Conservation (phyloP, 2,329 filamentous ascomycete species). For the Monilinia fructicola region DNA sequence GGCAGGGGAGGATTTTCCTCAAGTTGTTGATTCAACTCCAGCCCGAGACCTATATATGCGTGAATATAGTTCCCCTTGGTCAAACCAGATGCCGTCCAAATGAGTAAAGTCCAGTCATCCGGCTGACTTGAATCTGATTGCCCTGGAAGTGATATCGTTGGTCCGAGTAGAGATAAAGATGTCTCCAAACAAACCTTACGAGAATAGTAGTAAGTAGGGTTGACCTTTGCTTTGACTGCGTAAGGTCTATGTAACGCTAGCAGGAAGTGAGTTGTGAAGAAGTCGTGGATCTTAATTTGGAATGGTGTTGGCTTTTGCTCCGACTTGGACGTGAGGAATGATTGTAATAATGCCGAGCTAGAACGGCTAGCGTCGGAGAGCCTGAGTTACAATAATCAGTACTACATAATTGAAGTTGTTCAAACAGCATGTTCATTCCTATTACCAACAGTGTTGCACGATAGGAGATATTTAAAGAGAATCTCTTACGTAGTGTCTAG, state of each 20-base stretch:
- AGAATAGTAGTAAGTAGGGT: slow-evolving; percentile 52
- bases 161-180: slow-evolving; percentile 33
- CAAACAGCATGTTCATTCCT: neutral
- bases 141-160: slow-evolving; percentile 11
- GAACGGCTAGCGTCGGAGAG: slow-evolving; percentile 11
- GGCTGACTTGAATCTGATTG: slow-evolving; percentile 8
- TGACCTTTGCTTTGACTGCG: slow-evolving; percentile 44
- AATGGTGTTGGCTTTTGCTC: slow-evolving; percentile 18
- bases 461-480: slow-evolving; percentile 33
- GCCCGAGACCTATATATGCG: slow-evolving; percentile 13
- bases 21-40: slow-evolving; percentile 31
- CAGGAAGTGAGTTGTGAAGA: slow-evolving; percentile 54
- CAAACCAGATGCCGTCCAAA: neutral
- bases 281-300: slow-evolving; percentile 50
- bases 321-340: slow-evolving; percentile 8
- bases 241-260: slow-evolving; percentile 55
- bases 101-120: slow-evolving; percentile 12
- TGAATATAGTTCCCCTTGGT: slow-evolving; percentile 2
- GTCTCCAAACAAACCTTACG: slow-evolving; percentile 49
- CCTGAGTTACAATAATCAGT: neutral
- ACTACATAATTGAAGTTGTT: neutral
- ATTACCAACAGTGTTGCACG: neutral
- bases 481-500: slow-evolving; percentile 44
- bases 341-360: slow-evolving; percentile 10
- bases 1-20: slow-evolving; percentile 21